Evolutionary conservation across 768 basidiomycete species (phyloP), one percentile per base, ranked within the genome.

Genomic region (Amanita thiersii): DNA sequence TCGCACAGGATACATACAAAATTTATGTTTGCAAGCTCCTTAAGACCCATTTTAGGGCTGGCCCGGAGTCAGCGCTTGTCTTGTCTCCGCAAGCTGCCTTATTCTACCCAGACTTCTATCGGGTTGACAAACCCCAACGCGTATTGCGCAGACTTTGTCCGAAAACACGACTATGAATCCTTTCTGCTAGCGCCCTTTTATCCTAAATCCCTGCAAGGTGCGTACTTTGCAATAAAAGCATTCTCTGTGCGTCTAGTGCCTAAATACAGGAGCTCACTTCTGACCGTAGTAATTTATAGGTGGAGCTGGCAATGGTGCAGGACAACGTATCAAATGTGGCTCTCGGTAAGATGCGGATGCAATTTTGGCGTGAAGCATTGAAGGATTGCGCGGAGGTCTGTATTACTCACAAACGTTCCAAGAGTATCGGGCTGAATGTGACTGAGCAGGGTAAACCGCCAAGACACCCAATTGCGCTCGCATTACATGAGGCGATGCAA

Each of bases 321-420:
- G 89, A 92, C 47, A 65, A 70, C 28, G 82, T 86, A 10, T 85
- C 86, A 12, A 83, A 81, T 45, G 56, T 74, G 25, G 66, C 73
- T 28, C 77, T 91, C 43, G 88, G 86, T n/a, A 76, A 78, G 56
- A 86, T 89, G 72, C 72, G 86, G 49, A 74, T 88, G 66, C 81
- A 89, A 56, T 91, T 90, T 56, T 92, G 88, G 88, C 74, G 77
- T 51, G 86, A 92, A 54, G 79, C 84, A 9, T 53, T 90, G 19
- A 84, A 79, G 52, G 71, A 63, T 35, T 75, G 88, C 15, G 64
- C 64, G 52, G 72, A 81, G 54, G 88, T 84, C 52, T 56, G 70
- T 58, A 24, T 20, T 12, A 19, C 41, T 25, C 25, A 12, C 34
- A n/a, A 12, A 45, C 49, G 37, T 50, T 47, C 8, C 52, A 32